Conservation (phyloP, 495 filamentous ascomycete species). For the Lophiotrema nucula region DNA sequence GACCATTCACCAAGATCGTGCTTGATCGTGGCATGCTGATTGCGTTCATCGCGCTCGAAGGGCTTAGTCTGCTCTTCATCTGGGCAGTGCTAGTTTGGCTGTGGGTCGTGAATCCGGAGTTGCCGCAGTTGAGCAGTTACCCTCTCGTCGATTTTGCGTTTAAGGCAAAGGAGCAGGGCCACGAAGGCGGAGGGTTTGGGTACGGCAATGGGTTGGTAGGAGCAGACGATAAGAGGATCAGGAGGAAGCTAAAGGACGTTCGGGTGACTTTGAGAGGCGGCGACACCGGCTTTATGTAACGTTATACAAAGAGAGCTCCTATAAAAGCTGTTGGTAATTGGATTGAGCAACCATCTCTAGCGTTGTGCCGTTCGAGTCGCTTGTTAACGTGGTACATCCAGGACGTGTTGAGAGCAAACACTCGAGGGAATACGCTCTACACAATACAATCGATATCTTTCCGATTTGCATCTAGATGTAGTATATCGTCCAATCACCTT, state of each 20-base stretch:
- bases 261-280: not conserved
- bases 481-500: not conserved
- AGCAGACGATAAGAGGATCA: not conserved
- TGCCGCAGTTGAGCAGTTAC: constrained; percentile 2
- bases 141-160: constrained; percentile 17
- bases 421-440: too few relatives aligned
- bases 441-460: too few relatives aligned
- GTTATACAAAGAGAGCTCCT: too few relatives aligned
- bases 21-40: constrained; percentile 5
- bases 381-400: too few relatives aligned
- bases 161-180: constrained; percentile 1
- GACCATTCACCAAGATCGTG: not conserved
- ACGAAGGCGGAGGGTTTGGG: not conserved
- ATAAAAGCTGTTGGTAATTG: too few relatives aligned
- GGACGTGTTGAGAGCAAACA: too few relatives aligned
- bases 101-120: constrained; percentile 2
- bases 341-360: too few relatives aligned
- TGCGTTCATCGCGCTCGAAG: constrained; percentile 2
- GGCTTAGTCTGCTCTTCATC: not conserved
- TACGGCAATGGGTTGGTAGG: not conserved
- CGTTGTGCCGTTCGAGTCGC: too few relatives aligned
- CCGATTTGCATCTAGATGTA: too few relatives aligned
- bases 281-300: not conserved
- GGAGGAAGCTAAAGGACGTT: not conserved
- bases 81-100: constrained; percentile 13